phyloP scores from a whole-genome alignment of 2,329 filamentous ascomycete genomes.

The Aaosphaeria arxii region DNA sequence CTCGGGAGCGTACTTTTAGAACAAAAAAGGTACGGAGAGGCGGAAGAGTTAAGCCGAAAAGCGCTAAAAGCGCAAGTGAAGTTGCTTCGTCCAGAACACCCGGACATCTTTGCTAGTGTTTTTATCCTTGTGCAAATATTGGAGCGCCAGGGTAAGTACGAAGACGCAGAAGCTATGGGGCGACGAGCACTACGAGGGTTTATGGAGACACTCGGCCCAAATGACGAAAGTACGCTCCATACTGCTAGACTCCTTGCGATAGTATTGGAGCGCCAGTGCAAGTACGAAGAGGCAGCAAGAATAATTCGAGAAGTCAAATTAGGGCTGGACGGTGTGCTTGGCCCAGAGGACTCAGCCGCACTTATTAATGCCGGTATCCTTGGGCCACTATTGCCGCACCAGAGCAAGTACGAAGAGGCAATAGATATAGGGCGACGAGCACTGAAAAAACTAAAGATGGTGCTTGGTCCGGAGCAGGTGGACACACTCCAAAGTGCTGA shows the following conservation, averaged over 20 bases:
- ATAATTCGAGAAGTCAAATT: neutral
- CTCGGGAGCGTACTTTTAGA: neutral
- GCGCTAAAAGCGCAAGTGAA: neutral
- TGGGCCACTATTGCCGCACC: neutral
- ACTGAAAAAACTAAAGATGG: neutral
- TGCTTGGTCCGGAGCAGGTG: conserved; percentile 1
- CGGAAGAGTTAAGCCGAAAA: conserved; percentile 1
- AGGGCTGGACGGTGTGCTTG: neutral
- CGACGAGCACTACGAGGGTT: neutral
- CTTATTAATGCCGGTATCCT: neutral
- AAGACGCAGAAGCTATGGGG: conserved; percentile 3
- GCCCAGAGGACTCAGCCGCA: neutral
- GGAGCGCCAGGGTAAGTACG: conserved; percentile 1
- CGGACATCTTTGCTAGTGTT: conserved; percentile 1
- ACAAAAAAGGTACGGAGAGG: neutral
- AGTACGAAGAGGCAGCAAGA: conserved; percentile 3
- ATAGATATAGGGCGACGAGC: neutral
- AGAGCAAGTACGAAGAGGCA: neutral
- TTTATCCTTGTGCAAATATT: conserved; percentile 3
- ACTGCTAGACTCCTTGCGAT: neutral
- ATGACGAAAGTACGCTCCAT: neutral
- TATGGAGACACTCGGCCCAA: neutral
- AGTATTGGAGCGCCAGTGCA: neutral
- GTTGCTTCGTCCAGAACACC: neutral
- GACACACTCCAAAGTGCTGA: neutral